Evolutionary conservation across 805 yeast genomes (phyloP), one percentile per base, ranked within the genome.

Genomic region (Wickerhamomyces rabaulensis): DNA sequence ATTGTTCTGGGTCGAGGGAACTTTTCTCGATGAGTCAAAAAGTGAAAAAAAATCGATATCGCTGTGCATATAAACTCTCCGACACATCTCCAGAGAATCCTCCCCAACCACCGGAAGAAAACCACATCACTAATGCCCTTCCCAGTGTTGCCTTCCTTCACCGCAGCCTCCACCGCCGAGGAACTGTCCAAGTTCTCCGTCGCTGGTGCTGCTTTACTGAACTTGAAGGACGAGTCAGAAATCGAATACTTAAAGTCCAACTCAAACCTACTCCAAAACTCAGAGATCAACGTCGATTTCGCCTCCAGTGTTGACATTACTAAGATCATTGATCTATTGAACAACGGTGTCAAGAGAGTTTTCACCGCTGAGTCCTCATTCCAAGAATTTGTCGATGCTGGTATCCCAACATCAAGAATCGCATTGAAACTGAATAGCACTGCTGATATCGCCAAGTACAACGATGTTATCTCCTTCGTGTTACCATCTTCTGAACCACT

Each of bases 321-420:
- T 37, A 84, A 82, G 48, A 62, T 71, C 17, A 67, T 82, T 36
- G 75, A 69, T 9, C 59, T 84, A 35, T 70, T 87, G 47, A 85
- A 87, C 57, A 70, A 69, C 43, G 94, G 94, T 40, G 76, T 82
- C 13, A 58, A 65, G 22, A 68, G 71, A 17, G 56, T 84, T 4
- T 66, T 80, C 46, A 71, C 75, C 23, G 42, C 63, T 4, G 56
- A 51, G 8, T 42, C 53, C 3, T 60, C 58, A 29, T 70, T 64
- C 1, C 55, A 57, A 0, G 66, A 58, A 33, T 60, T 75, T 20
- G 54, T 68, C 15, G 66, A 58, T 1, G 64, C 74, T 16, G 85
- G 83, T 16, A 74, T 84, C 36, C 84, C 87, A 36, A 58, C 49
- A 6, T 21, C 48, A 17, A 54, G 64, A 52, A 39, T 56, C 29